These are phyloP conservation scores for Trypanosoma scelopori DNA, from an alignment of 208 protist species.

Conservation along the genomic window DNA sequence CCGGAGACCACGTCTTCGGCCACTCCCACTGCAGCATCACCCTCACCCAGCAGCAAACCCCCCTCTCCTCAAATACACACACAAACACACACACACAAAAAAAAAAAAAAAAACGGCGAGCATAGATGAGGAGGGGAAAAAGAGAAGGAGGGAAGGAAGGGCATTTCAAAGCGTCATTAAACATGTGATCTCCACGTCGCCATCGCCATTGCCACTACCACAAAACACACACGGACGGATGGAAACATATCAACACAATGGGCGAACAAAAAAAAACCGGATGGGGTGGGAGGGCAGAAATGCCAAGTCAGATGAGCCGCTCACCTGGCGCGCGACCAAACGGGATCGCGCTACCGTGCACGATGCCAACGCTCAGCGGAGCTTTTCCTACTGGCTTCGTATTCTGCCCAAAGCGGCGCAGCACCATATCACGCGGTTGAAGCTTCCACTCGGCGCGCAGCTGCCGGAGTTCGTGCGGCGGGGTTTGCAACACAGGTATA, in stretches of 20 bases:
- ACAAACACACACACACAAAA: neutral
- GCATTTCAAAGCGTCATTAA: neutral
- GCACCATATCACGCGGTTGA: constrained; percentile 65
- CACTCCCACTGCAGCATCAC: constrained; percentile 86
- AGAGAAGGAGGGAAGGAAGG: neutral
- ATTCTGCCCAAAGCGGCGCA: constrained; percentile 78
- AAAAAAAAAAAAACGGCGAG: neutral
- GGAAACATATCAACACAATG: neutral
- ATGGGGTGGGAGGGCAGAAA: neutral
- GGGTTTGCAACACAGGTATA: constrained; percentile 36
- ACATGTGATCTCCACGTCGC: neutral
- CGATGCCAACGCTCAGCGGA: constrained; percentile 54
- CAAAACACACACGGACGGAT: neutral
- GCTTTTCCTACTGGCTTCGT: constrained; percentile 34
- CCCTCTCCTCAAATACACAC: neutral
- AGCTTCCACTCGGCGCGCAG: constrained; percentile 71
- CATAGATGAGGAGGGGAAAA: neutral
- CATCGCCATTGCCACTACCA: neutral
- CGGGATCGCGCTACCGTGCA: constrained; percentile 75
- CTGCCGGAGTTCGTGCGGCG: constrained; percentile 69
- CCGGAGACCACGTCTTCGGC: constrained; percentile 67
- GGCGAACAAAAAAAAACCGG: constrained; percentile 11
- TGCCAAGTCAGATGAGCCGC: constrained; percentile 36
- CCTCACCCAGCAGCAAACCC: neutral
- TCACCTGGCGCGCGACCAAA: constrained; percentile 82